phyloP scores from a whole-genome alignment of 306 rosid genomes.

The Neltuma alba region DNA sequence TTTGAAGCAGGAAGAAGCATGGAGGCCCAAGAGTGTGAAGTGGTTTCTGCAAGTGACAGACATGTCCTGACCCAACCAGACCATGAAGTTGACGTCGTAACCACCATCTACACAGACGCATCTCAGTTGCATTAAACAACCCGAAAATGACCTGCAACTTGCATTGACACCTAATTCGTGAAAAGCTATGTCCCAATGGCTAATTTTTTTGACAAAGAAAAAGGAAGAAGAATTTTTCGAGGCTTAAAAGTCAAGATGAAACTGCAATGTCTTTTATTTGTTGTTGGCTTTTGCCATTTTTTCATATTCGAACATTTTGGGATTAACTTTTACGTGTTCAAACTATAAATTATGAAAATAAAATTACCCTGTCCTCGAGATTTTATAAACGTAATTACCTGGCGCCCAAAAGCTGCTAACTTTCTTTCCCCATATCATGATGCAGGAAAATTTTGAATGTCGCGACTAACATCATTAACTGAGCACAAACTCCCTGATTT shows the following conservation, averaged over 20 bases:
- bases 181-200: no score
- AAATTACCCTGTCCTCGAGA: no score
- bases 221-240: no score
- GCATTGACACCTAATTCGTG: no score
- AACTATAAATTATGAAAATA: no score
- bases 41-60: not conserved
- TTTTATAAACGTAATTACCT: not conserved
- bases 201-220: no score
- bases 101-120: not conserved
- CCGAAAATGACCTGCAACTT: not conserved
- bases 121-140: not conserved
- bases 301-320: no score
- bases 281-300: no score
- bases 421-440: not conserved
- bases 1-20: not conserved
- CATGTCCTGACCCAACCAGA: not conserved
- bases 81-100: conserved; percentile 17
- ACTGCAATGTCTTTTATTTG: no score
- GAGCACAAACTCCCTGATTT: not conserved
- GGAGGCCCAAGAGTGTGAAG: conserved; percentile 12
- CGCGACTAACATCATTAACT: not conserved
- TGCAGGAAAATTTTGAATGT: not conserved
- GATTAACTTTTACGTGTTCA: no score
- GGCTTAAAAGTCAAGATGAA: no score
- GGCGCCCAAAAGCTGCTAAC: not conserved